Evolutionary conservation across 192 early-diverging fungal species (phyloP).

Genomic region (Chytriomyces sp.): DNA sequence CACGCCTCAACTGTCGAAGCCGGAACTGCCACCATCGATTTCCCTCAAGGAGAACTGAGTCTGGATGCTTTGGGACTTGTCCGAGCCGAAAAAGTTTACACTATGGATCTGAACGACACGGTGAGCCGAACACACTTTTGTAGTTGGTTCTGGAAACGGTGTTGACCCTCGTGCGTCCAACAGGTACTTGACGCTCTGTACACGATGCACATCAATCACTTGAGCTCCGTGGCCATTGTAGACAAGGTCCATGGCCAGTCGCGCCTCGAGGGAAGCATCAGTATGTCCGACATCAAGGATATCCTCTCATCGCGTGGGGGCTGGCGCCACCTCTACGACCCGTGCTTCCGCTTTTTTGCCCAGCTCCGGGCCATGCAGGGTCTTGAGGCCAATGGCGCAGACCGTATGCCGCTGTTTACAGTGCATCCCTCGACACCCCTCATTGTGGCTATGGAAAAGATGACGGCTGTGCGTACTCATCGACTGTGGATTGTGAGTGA

Average conservation of each 20-base stretch:
- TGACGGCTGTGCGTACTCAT: slow-evolving; percentile 53
- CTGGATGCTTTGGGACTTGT: slow-evolving; percentile 49
- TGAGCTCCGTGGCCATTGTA: slow-evolving; percentile 56
- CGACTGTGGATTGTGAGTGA: slow-evolving; percentile 52
- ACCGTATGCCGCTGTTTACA: slow-evolving; percentile 44
- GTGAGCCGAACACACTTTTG: too few species aligned
- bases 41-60: slow-evolving; percentile 39
- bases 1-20: not conserved
- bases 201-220: slow-evolving; percentile 49
- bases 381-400: slow-evolving; percentile 37
- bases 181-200: slow-evolving; percentile 53
- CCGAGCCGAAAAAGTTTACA: slow-evolving; percentile 19
- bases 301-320: slow-evolving; percentile 46
- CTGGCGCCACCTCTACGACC: slow-evolving; percentile 45
- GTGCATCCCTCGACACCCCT: slow-evolving; percentile 48
- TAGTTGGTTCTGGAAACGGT: not conserved
- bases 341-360: slow-evolving; percentile 47
- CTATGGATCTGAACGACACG: slow-evolving; percentile 28
- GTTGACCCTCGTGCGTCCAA: too few species aligned
- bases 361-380: slow-evolving; percentile 39
- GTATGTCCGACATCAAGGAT: slow-evolving; percentile 55
- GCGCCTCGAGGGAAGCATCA: slow-evolving; percentile 39
- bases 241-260: slow-evolving; percentile 25
- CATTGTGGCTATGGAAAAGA: slow-evolving; percentile 55
- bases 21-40: slow-evolving; percentile 4